Conservation (phyloP, 768 basidiomycete genomes). For the Rubroboletus pulcherrimus region DNA sequence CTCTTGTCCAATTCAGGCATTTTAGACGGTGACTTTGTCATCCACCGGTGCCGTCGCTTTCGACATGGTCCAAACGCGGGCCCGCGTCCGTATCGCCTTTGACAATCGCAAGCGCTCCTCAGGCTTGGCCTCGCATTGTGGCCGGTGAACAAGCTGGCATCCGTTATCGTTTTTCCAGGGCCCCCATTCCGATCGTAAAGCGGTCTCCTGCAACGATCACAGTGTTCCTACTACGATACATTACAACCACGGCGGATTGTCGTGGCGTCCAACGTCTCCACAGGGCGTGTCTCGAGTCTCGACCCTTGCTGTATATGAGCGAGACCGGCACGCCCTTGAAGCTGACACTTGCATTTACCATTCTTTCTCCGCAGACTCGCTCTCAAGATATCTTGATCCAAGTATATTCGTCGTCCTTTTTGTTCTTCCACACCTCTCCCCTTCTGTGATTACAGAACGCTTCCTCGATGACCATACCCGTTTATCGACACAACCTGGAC, state of each 20-base stretch:
- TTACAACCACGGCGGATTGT: slow-evolving; percentile 19
- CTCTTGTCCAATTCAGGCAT: slow-evolving; percentile 1
- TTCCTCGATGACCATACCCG: slow-evolving; percentile 21
- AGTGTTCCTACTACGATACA: slow-evolving; percentile 6
- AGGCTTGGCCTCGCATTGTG: neutral
- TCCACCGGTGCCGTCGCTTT: neutral
- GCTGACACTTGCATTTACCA: neutral
- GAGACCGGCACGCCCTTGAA: slow-evolving; percentile 3
- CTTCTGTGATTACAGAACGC: neutral
- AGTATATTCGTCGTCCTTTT: neutral
- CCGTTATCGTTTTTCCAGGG: slow-evolving; percentile 5
- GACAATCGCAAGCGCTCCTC: neutral
- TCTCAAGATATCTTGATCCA: slow-evolving; percentile 1
- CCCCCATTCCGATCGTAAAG: slow-evolving; percentile 9
- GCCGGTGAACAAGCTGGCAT: neutral
- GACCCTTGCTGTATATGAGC: slow-evolving; percentile 27
- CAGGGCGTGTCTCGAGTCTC: slow-evolving; percentile 19
- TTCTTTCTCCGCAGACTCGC: slow-evolving; percentile 1
- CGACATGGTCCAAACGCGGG: neutral
- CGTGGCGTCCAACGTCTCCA: slow-evolving; percentile 24
- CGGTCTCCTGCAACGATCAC: slow-evolving; percentile 7
- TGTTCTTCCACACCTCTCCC: neutral
- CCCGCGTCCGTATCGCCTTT: neutral
- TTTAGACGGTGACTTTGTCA: neutral
- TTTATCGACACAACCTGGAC: slow-evolving; percentile 24